Conservation (phyloP, 164 flowering plant genomes). For the Macadamia integrifolia region DNA sequence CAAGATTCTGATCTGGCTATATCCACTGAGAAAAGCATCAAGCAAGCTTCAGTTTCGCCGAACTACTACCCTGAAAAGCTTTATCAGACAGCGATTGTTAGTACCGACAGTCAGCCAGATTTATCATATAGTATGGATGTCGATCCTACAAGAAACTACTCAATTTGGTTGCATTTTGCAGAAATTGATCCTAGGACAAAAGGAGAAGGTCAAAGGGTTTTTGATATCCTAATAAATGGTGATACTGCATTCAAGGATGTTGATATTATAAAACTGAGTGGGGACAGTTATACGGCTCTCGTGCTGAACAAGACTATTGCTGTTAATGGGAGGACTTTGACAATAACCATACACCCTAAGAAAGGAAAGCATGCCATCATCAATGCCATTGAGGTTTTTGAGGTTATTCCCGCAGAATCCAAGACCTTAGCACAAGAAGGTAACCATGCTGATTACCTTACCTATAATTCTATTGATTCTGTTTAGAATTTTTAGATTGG, state of each 20-base stretch:
- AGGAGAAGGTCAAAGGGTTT: slow-evolving; percentile 62
- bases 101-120: slow-evolving; percentile 60
- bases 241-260: slow-evolving; percentile 58
- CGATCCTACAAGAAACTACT: slow-evolving; percentile 83
- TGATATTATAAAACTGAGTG: slow-evolving; percentile 58
- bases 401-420: slow-evolving; percentile 60
- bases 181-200: slow-evolving; percentile 68
- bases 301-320: slow-evolving; percentile 79
- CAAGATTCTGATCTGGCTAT: slow-evolving; percentile 37
- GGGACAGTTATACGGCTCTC: slow-evolving; percentile 57
- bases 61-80: slow-evolving; percentile 84
- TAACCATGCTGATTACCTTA: slow-evolving; percentile 17
- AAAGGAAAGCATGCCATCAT: slow-evolving; percentile 55
- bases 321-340: slow-evolving; percentile 73
- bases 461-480: background rate
- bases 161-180: slow-evolving; percentile 94
- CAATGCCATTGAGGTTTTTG: slow-evolving; percentile 88
- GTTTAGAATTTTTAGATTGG: background rate
- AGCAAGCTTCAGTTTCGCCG: slow-evolving; percentile 52
- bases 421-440: slow-evolving; percentile 74
- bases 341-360: slow-evolving; percentile 58
- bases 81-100: slow-evolving; percentile 64
- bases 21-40: slow-evolving; percentile 44
- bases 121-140: slow-evolving; percentile 69
- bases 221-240: slow-evolving; percentile 86